Conservation (phyloP, 805 yeast genomes). For the Saturnispora gosingensis region DNA sequence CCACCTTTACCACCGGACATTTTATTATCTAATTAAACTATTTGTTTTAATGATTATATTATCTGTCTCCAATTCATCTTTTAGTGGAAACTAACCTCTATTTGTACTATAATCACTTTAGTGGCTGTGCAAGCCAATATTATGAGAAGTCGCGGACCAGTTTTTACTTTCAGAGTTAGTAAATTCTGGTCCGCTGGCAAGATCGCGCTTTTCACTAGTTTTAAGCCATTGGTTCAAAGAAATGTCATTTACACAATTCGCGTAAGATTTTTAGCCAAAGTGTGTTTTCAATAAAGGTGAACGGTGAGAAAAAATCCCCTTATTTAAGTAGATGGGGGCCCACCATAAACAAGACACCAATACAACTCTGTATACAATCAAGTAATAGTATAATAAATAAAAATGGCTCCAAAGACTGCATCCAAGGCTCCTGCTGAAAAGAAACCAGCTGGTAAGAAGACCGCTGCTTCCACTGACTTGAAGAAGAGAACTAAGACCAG, state of each 20-base stretch:
- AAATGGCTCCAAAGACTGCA: conserved; percentile 72
- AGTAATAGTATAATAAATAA: conserved; percentile 13
- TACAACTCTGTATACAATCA: neutral
- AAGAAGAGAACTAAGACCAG: conserved; percentile 93
- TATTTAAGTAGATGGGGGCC: conserved; percentile 3
- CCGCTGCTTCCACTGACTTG: conserved; percentile 61
- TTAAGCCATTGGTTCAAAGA: neutral
- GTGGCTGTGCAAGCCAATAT: neutral
- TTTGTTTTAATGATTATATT: too few relatives aligned
- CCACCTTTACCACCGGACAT: conserved; percentile 78
- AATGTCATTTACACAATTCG: neutral
- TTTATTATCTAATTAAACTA: neutral
- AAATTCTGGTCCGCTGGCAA: conserved; percentile 15
- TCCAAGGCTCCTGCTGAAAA: conserved; percentile 97
- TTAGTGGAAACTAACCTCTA: neutral
- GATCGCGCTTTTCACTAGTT: conserved; percentile 8
- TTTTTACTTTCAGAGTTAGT: conserved; percentile 13
- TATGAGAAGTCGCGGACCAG: conserved; percentile 3
- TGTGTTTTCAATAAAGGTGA: neutral
- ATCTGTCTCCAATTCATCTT: neutral
- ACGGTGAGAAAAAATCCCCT: neutral
- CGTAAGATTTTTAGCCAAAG: neutral
- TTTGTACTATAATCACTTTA: conserved; percentile 3
- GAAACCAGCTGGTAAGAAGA: conserved; percentile 88
- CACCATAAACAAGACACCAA: neutral